Percentiles rank a stretch among this genome's conserved stretches.
These are phyloP conservation scores for Falciphora oryzae DNA, from an alignment of 2,329 filamentous ascomycete species.

Conservation along the genomic window DNA sequence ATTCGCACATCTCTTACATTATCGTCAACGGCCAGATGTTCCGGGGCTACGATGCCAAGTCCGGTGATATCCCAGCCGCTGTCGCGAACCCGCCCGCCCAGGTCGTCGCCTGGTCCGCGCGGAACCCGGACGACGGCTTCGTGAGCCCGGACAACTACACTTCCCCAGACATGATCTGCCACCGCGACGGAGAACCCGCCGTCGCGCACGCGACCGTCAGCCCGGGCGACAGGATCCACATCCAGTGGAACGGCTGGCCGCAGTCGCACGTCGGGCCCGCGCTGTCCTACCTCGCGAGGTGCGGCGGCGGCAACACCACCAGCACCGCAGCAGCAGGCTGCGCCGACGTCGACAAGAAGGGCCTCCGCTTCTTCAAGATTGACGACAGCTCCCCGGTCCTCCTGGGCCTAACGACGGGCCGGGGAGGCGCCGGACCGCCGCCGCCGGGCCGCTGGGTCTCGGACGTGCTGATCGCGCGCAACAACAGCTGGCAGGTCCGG, in stretches of 20 bases:
- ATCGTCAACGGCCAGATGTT: conserved; percentile 41
- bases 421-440: too few relatives aligned
- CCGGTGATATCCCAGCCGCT: conserved; percentile 14
- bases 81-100: conserved; percentile 7
- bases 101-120: conserved; percentile 48
- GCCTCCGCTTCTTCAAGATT: conserved; percentile 38
- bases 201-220: conserved; percentile 45
- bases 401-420: conserved; percentile 18
- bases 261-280: conserved; percentile 40
- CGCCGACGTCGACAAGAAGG: conserved; percentile 30
- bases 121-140: conserved; percentile 46
- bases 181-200: conserved; percentile 48
- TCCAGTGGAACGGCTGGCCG: conserved; percentile 60
- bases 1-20: conserved; percentile 27
- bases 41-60: conserved; percentile 31
- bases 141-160: conserved; percentile 41
- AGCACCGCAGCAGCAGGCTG: conserved; percentile 22
- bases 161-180: conserved; percentile 53
- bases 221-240: conserved; percentile 48
- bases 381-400: conserved; percentile 28
- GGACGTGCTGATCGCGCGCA: conserved; percentile 43
- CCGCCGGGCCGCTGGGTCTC: conserved; percentile 31
- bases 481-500: conserved; percentile 44
- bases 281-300: conserved; percentile 34
- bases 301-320: conserved; percentile 21